Conservation (phyloP, 2,329 filamentous ascomycete species). For the Aspergillus pseudotamarii region DNA sequence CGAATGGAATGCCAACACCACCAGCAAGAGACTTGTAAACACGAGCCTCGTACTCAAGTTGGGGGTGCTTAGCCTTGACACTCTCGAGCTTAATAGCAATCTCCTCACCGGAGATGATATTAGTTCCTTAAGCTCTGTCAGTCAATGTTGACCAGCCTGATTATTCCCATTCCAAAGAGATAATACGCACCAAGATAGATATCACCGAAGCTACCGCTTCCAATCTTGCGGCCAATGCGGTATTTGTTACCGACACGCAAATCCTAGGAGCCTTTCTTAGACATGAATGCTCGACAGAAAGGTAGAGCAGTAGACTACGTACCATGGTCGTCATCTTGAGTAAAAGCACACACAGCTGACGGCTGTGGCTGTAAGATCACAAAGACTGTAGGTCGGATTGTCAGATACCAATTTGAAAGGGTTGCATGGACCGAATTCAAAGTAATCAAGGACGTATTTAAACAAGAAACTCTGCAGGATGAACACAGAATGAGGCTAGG, state of each 20-base stretch:
- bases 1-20: constrained; percentile 96
- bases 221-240: constrained; percentile 98
- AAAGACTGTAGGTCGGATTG: constrained; percentile 13
- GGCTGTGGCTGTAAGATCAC: constrained; percentile 25
- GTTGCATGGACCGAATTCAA: neutral
- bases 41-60: constrained; percentile 97
- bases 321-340: constrained; percentile 45
- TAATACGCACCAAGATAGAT: constrained; percentile 77
- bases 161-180: neutral
- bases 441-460: neutral
- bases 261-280: constrained; percentile 66
- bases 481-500: neutral
- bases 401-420: neutral
- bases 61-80: constrained; percentile 98
- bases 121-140: constrained; percentile 68
- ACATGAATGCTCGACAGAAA: neutral
- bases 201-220: constrained; percentile 95
- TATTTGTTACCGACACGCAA: constrained; percentile 99
- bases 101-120: constrained; percentile 99
- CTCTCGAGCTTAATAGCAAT: constrained; percentile 99
- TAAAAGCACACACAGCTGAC: constrained; percentile 30
- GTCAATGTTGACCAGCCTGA: constrained; percentile 3
- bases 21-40: constrained; percentile 86
- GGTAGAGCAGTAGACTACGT: constrained; percentile 17
- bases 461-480: neutral